phyloP scores from a whole-genome alignment of 345 rosid species.

The Citrus cavaleriei region DNA sequence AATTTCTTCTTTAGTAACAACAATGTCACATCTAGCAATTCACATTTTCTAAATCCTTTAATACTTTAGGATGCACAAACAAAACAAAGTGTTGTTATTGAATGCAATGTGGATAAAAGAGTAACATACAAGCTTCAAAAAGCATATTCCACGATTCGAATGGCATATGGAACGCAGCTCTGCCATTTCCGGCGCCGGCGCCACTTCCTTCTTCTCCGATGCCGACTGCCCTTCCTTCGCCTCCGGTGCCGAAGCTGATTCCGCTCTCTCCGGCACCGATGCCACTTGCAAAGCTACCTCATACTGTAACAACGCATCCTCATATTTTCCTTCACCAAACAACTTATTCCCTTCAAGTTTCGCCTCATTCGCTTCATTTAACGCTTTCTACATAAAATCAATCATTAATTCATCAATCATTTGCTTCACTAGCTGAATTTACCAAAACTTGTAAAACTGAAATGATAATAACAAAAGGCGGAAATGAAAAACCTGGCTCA shows the following conservation, averaged over 20 bases:
- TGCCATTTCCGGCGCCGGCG: not conserved
- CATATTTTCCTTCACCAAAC: conserved; percentile 61
- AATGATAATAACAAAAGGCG: not conserved
- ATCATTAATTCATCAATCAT: not conserved
- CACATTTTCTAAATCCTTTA: not conserved
- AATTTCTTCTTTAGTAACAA: not conserved
- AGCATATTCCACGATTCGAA: conserved; percentile 75
- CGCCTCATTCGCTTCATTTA: conserved; percentile 60
- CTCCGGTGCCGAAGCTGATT: not conserved
- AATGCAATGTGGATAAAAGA: not conserved
- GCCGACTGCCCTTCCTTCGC: conserved; percentile 27
- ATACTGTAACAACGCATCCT: conserved; percentile 75
- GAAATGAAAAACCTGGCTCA: conserved; percentile 32
- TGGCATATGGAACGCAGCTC: conserved; percentile 71
- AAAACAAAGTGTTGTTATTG: not conserved
- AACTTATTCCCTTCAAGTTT: conserved; percentile 75
- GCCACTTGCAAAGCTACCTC: conserved; percentile 54
- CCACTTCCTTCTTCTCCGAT: conserved; percentile 24
- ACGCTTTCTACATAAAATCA: conserved; percentile 36
- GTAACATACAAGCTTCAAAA: conserved; percentile 61
- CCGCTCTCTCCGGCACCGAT: conserved; percentile 32
- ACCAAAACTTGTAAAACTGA: not conserved
- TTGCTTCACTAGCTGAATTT: no score
- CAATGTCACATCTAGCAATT: not conserved
- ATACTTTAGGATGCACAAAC: not conserved